Conservation (phyloP, 228 moss, liverwort and hornwort species). For the Sphagnum magellanicum region DNA sequence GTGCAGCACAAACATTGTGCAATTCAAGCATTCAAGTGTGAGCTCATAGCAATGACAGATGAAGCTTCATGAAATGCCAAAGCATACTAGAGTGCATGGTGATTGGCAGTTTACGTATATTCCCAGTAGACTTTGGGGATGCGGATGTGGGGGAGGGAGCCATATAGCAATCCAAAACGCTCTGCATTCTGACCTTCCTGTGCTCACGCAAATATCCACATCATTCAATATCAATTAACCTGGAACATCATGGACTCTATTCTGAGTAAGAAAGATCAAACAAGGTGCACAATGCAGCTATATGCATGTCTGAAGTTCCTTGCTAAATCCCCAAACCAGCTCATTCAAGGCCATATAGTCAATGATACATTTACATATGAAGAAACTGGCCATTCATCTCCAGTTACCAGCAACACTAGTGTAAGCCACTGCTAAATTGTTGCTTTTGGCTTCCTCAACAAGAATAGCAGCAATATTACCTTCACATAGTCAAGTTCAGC, state of each 20-base stretch:
- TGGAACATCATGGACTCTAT: too few relatives aligned
- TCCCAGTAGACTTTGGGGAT: constrained; percentile 60
- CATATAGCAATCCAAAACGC: constrained; percentile 50
- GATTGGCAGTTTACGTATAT: constrained; percentile 28
- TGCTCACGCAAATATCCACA: background rate
- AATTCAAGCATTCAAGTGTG: background rate
- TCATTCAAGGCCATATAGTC: background rate
- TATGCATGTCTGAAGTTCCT: background rate
- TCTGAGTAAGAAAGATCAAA: too few relatives aligned
- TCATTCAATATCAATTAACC: background rate
- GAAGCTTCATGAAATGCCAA: background rate
- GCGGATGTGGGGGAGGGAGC: constrained; percentile 54
- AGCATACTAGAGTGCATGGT: background rate
- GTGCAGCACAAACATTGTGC: background rate
- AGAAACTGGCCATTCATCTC: background rate
- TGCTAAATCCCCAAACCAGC: background rate
- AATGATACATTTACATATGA: background rate
- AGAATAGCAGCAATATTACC: constrained; percentile 10
- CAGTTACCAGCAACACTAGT: background rate
- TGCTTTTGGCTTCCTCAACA: too few relatives aligned
- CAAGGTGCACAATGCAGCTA: background rate
- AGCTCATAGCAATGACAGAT: background rate
- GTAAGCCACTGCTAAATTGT: background rate
- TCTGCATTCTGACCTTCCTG: constrained; percentile 69
- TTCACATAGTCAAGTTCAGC: constrained; percentile 62